Evolutionary conservation across 768 basidiomycete genomes (phyloP), one percentile per base, ranked within the genome.

Genomic region (Dioszegia aurantiaca): DNA sequence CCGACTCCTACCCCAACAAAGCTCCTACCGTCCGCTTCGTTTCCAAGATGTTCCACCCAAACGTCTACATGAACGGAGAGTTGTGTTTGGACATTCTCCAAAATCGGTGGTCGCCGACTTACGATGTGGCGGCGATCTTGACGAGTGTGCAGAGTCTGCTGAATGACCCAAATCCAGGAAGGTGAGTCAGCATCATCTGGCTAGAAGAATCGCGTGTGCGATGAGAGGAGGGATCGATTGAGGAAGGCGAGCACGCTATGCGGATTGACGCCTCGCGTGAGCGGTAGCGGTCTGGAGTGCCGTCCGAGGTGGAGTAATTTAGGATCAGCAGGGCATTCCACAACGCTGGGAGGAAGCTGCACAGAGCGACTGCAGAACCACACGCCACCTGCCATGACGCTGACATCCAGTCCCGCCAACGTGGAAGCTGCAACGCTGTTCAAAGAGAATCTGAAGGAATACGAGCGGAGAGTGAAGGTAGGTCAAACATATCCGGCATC

Each of bases 1-100:
- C 98, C 75, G 95, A 99, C 70, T 88, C 89, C 6, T 99, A 99
- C 78, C 95, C 95, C 16, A 99, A 95, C 82, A 97, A 97, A 75
- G 92, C 95, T 0, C 95, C 95, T 2, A 87, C 89, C 4, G 94
- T 99, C 67, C 92, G 92, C 73, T 99, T 99, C 81, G 84, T 98
- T 30, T 92, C 89, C 36, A 77, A 78, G 63, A 98, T 98, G 94
- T 98, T 99, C 80, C 94, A 99, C 76, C 95, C 95, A 0, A 99
- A 98, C 79, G 93, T 99, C 10, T 99, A 98, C 78, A 88, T 89
- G 43, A 97, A 95, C 68, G 95, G 95, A 61, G 94, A 98, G 75
- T 87, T 99, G 49, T 99, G 95, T 75, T 82, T 99, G 49, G 95
- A 98, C 77, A 99, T 98, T 71, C 83, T 99, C 33, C 95, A 99